These are phyloP conservation scores for Epichloe sibirici DNA, from an alignment of 2,329 filamentous ascomycete genomes.

Conservation along the genomic window DNA sequence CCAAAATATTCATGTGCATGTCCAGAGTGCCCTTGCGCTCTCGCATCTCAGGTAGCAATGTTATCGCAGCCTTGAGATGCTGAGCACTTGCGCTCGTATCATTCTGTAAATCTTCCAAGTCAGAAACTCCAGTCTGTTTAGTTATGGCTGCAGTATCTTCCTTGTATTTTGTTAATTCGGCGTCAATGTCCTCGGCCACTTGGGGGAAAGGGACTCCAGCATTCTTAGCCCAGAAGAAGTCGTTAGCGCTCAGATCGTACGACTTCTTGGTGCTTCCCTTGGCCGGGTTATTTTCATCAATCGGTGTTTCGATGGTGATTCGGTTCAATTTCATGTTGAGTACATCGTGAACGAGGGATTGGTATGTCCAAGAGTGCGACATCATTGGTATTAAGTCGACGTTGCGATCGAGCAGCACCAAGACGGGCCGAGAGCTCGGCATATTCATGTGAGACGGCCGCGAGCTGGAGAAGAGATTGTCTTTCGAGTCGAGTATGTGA, in stretches of 20 bases:
- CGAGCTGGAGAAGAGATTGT: conserved; percentile 77
- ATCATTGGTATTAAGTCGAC: conserved; percentile 95
- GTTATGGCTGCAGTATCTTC: conserved; percentile 91
- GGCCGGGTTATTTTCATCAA: conserved; percentile 62
- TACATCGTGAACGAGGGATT: conserved; percentile 64
- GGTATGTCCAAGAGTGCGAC: conserved; percentile 79
- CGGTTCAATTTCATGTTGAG: conserved; percentile 61
- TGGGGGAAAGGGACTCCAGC: conserved; percentile 84
- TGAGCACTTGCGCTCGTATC: conserved; percentile 82
- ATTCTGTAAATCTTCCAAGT: conserved; percentile 83
- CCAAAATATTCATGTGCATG: conserved; percentile 98
- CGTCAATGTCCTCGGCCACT: conserved; percentile 91
- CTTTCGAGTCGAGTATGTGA: conserved; percentile 94
- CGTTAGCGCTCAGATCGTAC: conserved; percentile 79
- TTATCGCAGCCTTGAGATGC: conserved; percentile 92
- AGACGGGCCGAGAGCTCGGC: conserved; percentile 67
- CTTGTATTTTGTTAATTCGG: conserved; percentile 87
- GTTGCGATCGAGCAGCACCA: conserved; percentile 90
- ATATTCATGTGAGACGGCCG: conserved; percentile 48
- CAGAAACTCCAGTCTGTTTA: conserved; percentile 85
- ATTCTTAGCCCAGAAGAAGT: conserved; percentile 96
- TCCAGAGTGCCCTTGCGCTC: conserved; percentile 89
- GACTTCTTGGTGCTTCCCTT: conserved; percentile 73
- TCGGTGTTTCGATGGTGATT: conserved; percentile 78
- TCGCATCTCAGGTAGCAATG: conserved; percentile 76